Evolutionary conservation across 208 protist species (phyloP).

Genomic region (Leishmania gerbilli): DNA sequence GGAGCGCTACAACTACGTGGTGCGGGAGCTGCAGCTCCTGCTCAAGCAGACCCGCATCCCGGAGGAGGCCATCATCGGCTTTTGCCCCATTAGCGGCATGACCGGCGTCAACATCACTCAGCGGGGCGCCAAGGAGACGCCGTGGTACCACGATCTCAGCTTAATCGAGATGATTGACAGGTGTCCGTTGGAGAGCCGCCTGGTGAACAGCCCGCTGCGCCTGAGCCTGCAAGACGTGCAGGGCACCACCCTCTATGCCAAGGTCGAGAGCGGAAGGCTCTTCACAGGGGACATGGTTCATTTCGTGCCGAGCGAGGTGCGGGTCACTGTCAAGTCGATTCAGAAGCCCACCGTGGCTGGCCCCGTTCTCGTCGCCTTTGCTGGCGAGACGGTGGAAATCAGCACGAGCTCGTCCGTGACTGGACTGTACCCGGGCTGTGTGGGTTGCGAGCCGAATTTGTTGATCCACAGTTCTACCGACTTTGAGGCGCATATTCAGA

Average conservation of each 20-base stretch:
- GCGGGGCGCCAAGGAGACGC: constrained; percentile 27
- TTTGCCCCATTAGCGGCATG: constrained; percentile 83
- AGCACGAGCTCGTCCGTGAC: constrained; percentile 46
- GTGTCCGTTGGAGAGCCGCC: constrained; percentile 70
- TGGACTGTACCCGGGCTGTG: constrained; percentile 68
- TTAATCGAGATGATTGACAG: constrained; percentile 75
- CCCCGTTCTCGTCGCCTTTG: constrained; percentile 66
- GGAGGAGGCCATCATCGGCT: constrained; percentile 59
- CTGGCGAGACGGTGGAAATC: constrained; percentile 80
- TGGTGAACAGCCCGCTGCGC: constrained; percentile 65
- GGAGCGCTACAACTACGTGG: constrained; percentile 93
- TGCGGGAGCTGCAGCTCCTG: constrained; percentile 90
- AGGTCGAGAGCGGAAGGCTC: constrained; percentile 79
- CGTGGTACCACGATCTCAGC: constrained; percentile 79
- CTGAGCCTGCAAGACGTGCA: constrained; percentile 78
- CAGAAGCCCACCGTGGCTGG: constrained; percentile 57
- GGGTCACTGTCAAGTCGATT: constrained; percentile 55
- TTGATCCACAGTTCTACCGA: constrained; percentile 47
- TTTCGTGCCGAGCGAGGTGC: constrained; percentile 67
- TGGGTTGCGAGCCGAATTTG: constrained; percentile 51
- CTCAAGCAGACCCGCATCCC: constrained; percentile 93
- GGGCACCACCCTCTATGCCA: constrained; percentile 60
- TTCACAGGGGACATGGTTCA: constrained; percentile 43
- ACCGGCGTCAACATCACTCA: constrained; percentile 62
- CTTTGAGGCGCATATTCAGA: constrained; percentile 85